phyloP scores from a whole-genome alignment of 371 early-diverging fungal species.

The Apophysomyces elegans region DNA sequence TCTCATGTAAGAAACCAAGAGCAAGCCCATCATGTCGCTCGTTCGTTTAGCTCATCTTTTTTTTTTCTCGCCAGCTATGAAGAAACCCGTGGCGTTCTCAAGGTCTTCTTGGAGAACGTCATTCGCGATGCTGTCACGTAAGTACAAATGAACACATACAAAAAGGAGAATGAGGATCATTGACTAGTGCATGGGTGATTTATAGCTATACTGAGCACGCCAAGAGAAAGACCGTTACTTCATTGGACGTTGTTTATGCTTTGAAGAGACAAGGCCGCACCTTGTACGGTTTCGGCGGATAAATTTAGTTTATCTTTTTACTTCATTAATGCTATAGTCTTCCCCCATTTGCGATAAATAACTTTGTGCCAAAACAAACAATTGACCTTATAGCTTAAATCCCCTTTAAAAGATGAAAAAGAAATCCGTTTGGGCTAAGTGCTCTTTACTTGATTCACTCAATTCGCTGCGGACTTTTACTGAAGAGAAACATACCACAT shows the following conservation, averaged over 20 bases:
- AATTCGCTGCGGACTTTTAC: too few species aligned
- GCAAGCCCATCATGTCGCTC: too few species aligned
- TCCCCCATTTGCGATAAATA: too few species aligned
- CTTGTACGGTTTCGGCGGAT: conserved; percentile 70
- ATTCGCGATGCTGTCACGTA: conserved; percentile 96
- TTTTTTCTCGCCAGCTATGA: conserved; percentile 79
- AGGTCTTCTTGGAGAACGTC: conserved; percentile 97
- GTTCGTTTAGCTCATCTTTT: neutral
- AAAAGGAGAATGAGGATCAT: neutral
- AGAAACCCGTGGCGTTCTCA: conserved; percentile 97
- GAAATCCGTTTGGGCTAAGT: neutral
- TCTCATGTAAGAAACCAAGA: conserved; percentile 49
- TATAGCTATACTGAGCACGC: conserved; percentile 97
- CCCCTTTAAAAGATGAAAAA: neutral
- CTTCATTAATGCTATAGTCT: neutral
- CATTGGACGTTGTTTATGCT: conserved; percentile 96
- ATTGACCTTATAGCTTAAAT: neutral
- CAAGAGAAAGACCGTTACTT: conserved; percentile 99
- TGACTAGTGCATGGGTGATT: neutral
- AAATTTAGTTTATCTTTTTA: conserved; percentile 19
- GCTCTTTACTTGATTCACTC: too few species aligned
- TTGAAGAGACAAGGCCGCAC: conserved; percentile 99
- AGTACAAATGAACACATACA: neutral
- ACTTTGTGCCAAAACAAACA: too few species aligned
- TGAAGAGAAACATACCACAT: too few species aligned